phyloP scores from a whole-genome alignment of 805 yeast species.

The Yarrowia keelungensis region DNA sequence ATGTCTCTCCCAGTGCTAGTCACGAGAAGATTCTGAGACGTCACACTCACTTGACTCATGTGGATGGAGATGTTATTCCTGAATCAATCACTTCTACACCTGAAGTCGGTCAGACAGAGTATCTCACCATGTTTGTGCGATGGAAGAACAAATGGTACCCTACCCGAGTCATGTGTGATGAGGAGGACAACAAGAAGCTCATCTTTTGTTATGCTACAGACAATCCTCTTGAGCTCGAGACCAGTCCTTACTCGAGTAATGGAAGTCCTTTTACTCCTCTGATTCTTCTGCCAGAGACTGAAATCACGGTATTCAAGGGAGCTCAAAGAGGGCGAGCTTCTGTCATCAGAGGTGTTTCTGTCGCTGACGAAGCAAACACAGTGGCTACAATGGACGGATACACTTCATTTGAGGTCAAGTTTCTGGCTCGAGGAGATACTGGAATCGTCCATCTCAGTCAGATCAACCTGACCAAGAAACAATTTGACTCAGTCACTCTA shows the following conservation, averaged over 20 bases:
- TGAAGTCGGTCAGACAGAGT: not conserved
- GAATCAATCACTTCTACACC: conserved; percentile 25
- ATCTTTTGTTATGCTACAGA: conserved; percentile 4
- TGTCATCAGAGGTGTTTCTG: not conserved
- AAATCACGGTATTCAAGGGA: conserved; percentile 1
- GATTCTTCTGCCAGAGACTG: not conserved
- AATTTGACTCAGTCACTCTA: not conserved
- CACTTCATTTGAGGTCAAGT: conserved; percentile 4
- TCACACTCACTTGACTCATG: not conserved
- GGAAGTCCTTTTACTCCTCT: conserved; percentile 7
- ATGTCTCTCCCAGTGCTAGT: conserved; percentile 5
- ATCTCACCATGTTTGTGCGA: not conserved
- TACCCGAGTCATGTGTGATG: conserved; percentile 1
- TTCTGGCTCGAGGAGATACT: not conserved
- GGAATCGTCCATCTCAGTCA: not conserved
- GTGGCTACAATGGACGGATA: conserved; percentile 26
- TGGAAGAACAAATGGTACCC: conserved; percentile 9
- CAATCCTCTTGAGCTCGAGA: conserved; percentile 1
- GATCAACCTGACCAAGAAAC: not conserved
- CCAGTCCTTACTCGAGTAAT: not conserved
- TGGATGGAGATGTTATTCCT: not conserved
- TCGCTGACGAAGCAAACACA: not conserved
- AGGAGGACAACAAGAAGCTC: not conserved
- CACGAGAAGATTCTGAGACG: conserved; percentile 18
- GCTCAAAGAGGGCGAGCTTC: not conserved